Conservation (phyloP, 495 filamentous ascomycete genomes). For the Annulohypoxylon bovei region DNA sequence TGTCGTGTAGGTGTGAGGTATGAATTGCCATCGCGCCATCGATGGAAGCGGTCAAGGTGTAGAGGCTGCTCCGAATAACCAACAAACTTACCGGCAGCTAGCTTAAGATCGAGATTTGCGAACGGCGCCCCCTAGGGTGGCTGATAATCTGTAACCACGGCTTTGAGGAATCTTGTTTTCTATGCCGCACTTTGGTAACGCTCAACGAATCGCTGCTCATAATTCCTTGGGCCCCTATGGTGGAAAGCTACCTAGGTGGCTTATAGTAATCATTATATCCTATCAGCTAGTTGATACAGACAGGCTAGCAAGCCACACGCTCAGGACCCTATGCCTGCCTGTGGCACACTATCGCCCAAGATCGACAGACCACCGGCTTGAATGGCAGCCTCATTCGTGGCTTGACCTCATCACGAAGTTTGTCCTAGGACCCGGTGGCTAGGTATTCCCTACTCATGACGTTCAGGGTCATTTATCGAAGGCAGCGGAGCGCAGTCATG, state of each 20-base stretch:
- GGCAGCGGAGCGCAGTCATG: conserved; percentile 27
- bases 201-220: conserved; percentile 16
- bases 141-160: background rate
- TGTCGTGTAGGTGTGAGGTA: conserved; percentile 14
- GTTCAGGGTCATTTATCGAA: conserved; percentile 17
- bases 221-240: background rate
- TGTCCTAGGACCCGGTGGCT: conserved; percentile 23
- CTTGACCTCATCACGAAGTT: conserved; percentile 33
- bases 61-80: background rate
- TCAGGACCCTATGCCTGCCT: conserved; percentile 11
- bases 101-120: conserved; percentile 35
- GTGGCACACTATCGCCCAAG: conserved; percentile 20
- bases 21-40: background rate
- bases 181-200: background rate
- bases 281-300: background rate
- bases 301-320: conserved; percentile 35
- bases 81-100: background rate
- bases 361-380: conserved; percentile 22
- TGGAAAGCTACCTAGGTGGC: background rate
- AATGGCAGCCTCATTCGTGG: conserved; percentile 40
- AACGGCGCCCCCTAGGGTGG: conserved; percentile 23
- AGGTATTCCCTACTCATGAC: conserved; percentile 45
- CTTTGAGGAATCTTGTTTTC: conserved; percentile 34
- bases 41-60: background rate
- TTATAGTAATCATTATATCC: background rate